phyloP scores from a whole-genome alignment of 2,329 filamentous ascomycete species.

The Colletotrichum chrysophilum region DNA sequence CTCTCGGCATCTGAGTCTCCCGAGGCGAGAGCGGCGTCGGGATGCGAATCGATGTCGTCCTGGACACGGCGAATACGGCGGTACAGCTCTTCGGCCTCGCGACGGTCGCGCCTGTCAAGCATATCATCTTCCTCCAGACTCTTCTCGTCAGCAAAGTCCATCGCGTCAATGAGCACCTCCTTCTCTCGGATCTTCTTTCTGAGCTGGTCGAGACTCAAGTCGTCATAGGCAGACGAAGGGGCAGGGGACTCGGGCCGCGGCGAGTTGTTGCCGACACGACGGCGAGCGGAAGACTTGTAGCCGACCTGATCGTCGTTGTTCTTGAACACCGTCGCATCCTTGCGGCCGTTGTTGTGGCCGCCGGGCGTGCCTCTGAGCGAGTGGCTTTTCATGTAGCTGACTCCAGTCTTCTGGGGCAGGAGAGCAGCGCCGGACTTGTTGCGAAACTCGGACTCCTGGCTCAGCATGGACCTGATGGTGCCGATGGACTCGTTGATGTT shows the following conservation, averaged over 20 bases:
- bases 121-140: conserved; percentile 89
- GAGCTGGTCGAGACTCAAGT: conserved; percentile 84
- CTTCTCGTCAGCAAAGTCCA: conserved; percentile 95
- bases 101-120: conserved; percentile 86
- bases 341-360: conserved; percentile 67
- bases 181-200: conserved; percentile 94
- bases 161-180: conserved; percentile 91
- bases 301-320: conserved; percentile 94
- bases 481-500: conserved; percentile 94
- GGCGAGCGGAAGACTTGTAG: conserved; percentile 92
- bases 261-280: conserved; percentile 77
- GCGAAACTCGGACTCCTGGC: conserved; percentile 85
- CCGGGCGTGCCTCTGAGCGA: conserved; percentile 78
- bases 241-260: conserved; percentile 81
- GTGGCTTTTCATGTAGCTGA: conserved; percentile 95
- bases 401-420: conserved; percentile 94
- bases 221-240: conserved; percentile 76
- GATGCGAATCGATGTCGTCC: conserved; percentile 92
- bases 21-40: conserved; percentile 72
- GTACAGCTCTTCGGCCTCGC: conserved; percentile 93
- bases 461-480: conserved; percentile 87
- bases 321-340: conserved; percentile 95
- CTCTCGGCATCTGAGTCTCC: conserved; percentile 89
- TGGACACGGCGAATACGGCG: conserved; percentile 89
- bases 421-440: conserved; percentile 90